Percentiles rank a stretch among this genome's conserved stretches.
phyloP scores from a whole-genome alignment of 1,284 basidiomycete species.

The Butyriboletus appendiculatus region DNA sequence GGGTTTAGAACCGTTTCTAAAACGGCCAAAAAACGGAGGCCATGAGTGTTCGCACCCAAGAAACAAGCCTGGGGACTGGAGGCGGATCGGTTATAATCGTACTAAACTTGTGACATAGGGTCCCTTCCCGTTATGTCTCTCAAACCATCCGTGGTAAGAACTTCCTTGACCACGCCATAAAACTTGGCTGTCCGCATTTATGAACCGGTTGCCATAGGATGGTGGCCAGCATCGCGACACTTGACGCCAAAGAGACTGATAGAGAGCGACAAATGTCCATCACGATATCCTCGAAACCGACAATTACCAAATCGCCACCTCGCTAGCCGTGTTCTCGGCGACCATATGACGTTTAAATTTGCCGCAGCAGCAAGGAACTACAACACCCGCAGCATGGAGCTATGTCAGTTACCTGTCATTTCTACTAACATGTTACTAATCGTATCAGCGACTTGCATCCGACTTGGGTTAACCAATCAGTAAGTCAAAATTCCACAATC shows the following conservation, averaged over 20 bases:
- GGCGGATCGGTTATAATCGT: conserved; percentile 4
- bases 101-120: conserved; percentile 25
- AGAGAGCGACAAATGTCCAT: too few species aligned
- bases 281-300: background rate
- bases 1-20: background rate
- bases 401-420: background rate
- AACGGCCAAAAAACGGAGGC: background rate
- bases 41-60: conserved; percentile 16
- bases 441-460: background rate
- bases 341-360: too few species aligned
- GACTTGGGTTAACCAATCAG: background rate
- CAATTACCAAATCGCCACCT: conserved; percentile 10
- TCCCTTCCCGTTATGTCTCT: conserved; percentile 20
- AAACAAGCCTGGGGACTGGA: conserved; percentile 12
- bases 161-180: background rate
- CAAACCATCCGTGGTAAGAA: background rate
- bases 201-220: background rate
- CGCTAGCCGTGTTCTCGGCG: too few species aligned
- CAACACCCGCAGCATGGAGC: background rate
- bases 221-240: too few species aligned
- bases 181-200: background rate
- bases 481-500: background rate
- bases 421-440: background rate
- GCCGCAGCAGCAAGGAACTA: too few species aligned
- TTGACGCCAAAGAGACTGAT: too few species aligned